These are phyloP conservation scores for Lentinula guzmanii DNA, from an alignment of 768 basidiomycete genomes.

Conservation along the genomic window DNA sequence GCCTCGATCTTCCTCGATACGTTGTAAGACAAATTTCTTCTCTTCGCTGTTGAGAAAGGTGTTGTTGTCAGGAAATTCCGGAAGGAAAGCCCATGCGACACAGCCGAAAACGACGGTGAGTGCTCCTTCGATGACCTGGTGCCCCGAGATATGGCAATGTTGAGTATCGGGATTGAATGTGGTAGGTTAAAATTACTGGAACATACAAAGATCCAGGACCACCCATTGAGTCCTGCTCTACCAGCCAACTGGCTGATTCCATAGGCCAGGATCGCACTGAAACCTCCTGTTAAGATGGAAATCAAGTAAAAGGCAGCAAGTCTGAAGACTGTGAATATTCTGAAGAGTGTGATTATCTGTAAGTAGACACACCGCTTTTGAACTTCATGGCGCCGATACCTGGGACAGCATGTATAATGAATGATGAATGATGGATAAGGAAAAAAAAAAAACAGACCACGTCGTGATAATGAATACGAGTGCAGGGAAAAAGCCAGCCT, in stretches of 20 bases:
- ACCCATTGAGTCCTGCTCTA: conserved; percentile 32
- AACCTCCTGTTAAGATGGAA: conserved; percentile 32
- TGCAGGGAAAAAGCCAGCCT: conserved; percentile 49
- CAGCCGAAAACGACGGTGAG: conserved; percentile 35
- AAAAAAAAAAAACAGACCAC: conserved; percentile 25
- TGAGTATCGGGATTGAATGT: neutral
- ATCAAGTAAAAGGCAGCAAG: conserved; percentile 40
- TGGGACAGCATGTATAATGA: conserved; percentile 5
- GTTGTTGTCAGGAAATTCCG: conserved; percentile 43
- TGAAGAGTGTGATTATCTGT: neutral
- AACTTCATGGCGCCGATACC: conserved; percentile 48
- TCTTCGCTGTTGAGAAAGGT: conserved; percentile 36
- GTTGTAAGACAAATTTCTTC: conserved; percentile 35
- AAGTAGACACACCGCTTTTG: conserved; percentile 32
- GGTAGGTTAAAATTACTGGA: neutral
- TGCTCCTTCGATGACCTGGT: conserved; percentile 40
- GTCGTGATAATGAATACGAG: conserved; percentile 44
- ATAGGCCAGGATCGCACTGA: conserved; percentile 40
- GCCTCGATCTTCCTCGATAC: conserved; percentile 45
- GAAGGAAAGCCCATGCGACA: conserved; percentile 35
- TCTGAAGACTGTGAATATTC: conserved; percentile 15
- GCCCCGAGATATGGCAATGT: neutral
- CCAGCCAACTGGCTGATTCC: conserved; percentile 34
- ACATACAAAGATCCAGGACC: conserved; percentile 45
- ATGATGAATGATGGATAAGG: neutral